Evolutionary conservation across 2,329 filamentous ascomycete species (phyloP).

Genomic region (Macroventuria anomochaeta): DNA sequence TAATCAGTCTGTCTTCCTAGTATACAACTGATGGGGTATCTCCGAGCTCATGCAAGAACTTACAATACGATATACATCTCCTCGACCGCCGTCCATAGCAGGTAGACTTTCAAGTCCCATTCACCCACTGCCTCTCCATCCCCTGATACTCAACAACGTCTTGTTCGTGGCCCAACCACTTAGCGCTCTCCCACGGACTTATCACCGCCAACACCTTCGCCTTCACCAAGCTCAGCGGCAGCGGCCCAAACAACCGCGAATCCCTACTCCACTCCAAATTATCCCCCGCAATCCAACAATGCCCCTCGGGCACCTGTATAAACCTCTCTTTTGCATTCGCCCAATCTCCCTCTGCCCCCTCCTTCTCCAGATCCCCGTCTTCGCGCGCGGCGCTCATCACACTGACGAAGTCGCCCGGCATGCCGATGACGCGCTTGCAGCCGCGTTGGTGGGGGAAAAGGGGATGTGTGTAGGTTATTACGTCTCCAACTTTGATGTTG

Average conservation of each 20-base stretch:
- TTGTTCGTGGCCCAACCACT: slow-evolving; percentile 31
- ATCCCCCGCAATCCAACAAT: slow-evolving; percentile 91
- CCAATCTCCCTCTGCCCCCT: slow-evolving; percentile 34
- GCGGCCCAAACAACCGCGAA: slow-evolving; percentile 82
- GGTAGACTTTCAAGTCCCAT: background rate
- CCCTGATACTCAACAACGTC: slow-evolving; percentile 23
- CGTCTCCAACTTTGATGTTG: slow-evolving; percentile 75
- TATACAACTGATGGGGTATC: background rate
- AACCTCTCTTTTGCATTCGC: slow-evolving; percentile 53
- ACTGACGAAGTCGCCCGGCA: slow-evolving; percentile 72
- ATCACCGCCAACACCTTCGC: slow-evolving; percentile 73
- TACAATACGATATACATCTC: too few species aligned
- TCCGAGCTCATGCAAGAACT: background rate
- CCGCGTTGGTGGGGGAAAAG: slow-evolving; percentile 63
- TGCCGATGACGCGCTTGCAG: slow-evolving; percentile 74
- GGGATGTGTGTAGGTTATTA: slow-evolving; percentile 81
- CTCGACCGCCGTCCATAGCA: too few species aligned
- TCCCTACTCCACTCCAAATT: slow-evolving; percentile 85
- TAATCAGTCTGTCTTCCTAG: too few species aligned
- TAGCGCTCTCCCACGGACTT: slow-evolving; percentile 31
- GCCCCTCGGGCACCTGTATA: slow-evolving; percentile 84
- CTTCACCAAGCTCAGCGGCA: slow-evolving; percentile 82
- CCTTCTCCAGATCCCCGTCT: slow-evolving; percentile 33
- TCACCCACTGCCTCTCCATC: slow-evolving; percentile 20
- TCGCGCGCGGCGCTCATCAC: slow-evolving; percentile 64